Evolutionary conservation across 2,329 filamentous ascomycete species (phyloP).

Genomic region (Fusarium illudens): DNA sequence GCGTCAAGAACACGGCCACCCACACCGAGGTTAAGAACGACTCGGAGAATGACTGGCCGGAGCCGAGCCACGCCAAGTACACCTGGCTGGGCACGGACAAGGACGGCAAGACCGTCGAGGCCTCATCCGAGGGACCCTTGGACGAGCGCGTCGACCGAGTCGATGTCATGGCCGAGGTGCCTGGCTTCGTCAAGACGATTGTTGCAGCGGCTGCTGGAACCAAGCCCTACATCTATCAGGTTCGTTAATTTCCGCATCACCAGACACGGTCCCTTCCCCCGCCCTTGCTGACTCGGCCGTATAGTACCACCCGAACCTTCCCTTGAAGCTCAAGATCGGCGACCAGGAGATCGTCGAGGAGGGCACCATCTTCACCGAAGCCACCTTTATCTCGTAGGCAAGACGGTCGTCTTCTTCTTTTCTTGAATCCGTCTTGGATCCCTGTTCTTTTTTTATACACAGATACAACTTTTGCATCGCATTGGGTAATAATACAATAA

Average conservation of each 20-base stretch:
- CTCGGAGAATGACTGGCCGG: conserved; percentile 84
- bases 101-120: conserved; percentile 77
- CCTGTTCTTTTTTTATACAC: conserved; percentile 11
- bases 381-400: conserved; percentile 88
- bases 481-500: conserved; percentile 45
- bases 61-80: conserved; percentile 78
- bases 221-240: conserved; percentile 98
- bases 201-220: conserved; percentile 89
- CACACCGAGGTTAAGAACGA: conserved; percentile 79
- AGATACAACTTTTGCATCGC: conserved; percentile 34
- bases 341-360: conserved; percentile 81
- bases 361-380: conserved; percentile 84
- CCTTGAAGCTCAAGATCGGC: conserved; percentile 84
- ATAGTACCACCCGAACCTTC: conserved; percentile 76
- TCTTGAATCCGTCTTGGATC: conserved; percentile 3
- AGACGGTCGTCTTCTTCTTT: not conserved
- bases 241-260: conserved; percentile 51
- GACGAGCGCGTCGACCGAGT: conserved; percentile 77
- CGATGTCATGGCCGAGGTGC: conserved; percentile 96
- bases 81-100: conserved; percentile 81
- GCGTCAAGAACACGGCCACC: conserved; percentile 68
- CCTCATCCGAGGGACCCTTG: conserved; percentile 73
- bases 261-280: conserved; percentile 10
- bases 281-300: conserved; percentile 25
- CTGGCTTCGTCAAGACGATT: conserved; percentile 93